phyloP scores from a whole-genome alignment of 1,284 basidiomycete species.

The Psilocybe mexicana region DNA sequence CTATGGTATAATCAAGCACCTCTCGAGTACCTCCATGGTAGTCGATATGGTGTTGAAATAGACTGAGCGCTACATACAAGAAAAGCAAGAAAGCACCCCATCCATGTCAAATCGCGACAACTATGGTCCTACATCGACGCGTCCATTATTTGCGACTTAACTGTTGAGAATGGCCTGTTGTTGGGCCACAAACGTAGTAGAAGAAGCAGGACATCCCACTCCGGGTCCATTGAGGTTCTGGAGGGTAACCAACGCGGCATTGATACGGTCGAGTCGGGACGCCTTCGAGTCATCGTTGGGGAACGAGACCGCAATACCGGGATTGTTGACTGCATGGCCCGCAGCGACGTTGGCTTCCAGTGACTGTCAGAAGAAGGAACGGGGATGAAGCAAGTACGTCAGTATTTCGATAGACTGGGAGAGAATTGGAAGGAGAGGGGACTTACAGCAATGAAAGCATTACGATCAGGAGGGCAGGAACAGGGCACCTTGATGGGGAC shows the following conservation, averaged over 20 bases:
- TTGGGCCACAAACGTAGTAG: conserved; percentile 44
- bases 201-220: conserved; percentile 52
- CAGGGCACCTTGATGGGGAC: conserved; percentile 59
- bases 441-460: conserved; percentile 50
- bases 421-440: background rate
- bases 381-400: background rate
- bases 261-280: conserved; percentile 53
- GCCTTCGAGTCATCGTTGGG: conserved; percentile 55
- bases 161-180: conserved; percentile 19
- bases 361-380: conserved; percentile 29
- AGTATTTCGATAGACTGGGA: background rate
- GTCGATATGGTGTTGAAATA: background rate
- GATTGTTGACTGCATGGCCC: conserved; percentile 61
- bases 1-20: too few species aligned
- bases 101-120: background rate
- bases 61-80: background rate
- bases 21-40: too few species aligned
- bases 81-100: too few species aligned
- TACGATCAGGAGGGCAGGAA: conserved; percentile 57
- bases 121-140: too few species aligned
- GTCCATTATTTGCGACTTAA: background rate
- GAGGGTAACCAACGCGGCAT: conserved; percentile 48
- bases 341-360: conserved; percentile 60
- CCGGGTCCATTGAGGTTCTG: conserved; percentile 57
- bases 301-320: conserved; percentile 53